Evolutionary conservation across 228 moss, liverwort and hornwort species (phyloP), one percentile per base, ranked within the genome.

Genomic region (Sphagnum magellanicum): DNA sequence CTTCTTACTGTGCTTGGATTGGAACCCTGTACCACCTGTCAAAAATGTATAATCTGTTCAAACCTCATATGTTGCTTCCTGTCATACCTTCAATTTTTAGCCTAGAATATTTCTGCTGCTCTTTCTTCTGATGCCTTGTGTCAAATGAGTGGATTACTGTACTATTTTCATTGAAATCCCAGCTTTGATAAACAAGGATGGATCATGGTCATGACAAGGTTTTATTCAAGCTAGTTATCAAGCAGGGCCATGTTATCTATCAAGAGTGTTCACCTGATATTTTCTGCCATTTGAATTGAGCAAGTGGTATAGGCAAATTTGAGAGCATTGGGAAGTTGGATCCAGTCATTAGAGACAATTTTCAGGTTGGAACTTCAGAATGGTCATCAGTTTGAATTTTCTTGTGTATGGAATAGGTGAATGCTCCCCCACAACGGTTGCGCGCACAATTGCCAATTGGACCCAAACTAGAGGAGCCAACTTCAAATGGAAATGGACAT

Each of bases 381-480:
- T 65, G 5, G 13, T 12, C 47, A 6, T 67, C 14, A 15, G 13
- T 66, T 4, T 50, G 14, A 49, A 4, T 12, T 5, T 46, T 9
- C 11, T 47, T 11, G 50, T 49, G 50, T 67, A 50, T 65, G 60
- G 9, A 65, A 70, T 79, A 95, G 95, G 87, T 85, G 63, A 85
- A 79, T 53, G 80, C 89, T 50, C 75, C 87, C 81, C 92, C 92
- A 49, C 89, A 88, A 61, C 79, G 88, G 77, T 66, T 96, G 60
- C 87, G 89, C 86, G 92, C 83, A n/a, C 96, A 96, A 82, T 77
- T 96, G 61, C 96, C 96, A 59, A 79, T 96, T 63, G 92, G 90
- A 75, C 81, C 88, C 10, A 91, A 91, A 73, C 72, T 81, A n/a
- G 73, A 86, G 71, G 72, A 60, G 79, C 51, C 75, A 59, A 52